phyloP scores from a whole-genome alignment of 805 yeast genomes.

The Candida qinlingensis region DNA sequence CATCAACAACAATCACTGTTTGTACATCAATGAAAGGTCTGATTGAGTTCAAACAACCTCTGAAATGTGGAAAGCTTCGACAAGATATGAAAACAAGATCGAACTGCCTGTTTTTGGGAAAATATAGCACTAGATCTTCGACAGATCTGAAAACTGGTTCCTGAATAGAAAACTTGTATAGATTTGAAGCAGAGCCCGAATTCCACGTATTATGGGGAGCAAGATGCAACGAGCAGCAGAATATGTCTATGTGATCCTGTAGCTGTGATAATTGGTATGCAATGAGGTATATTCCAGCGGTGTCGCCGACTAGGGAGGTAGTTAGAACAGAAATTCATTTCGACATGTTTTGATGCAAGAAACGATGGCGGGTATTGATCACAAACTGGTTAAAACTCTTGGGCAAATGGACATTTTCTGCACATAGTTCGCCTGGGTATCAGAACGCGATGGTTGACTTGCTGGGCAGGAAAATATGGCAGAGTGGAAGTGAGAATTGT shows the following conservation, averaged over 20 bases:
- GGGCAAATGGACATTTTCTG: not conserved
- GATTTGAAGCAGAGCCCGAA: not conserved
- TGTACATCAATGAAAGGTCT: not conserved
- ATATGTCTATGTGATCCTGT: not conserved
- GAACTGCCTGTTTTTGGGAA: not conserved
- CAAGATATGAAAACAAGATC: constrained; percentile 13
- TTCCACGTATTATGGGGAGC: not conserved
- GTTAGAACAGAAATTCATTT: not conserved
- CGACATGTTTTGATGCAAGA: not conserved
- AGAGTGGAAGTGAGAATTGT: not conserved
- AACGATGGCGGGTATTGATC: not conserved
- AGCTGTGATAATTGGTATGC: constrained; percentile 2
- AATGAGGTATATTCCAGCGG: constrained; percentile 3
- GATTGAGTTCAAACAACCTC: not conserved
- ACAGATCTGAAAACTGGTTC: not conserved
- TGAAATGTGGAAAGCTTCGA: constrained; percentile 7
- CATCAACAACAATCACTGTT: constrained; percentile 14
- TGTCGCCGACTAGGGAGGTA: constrained; percentile 8
- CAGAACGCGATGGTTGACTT: not conserved
- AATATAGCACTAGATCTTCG: not conserved
- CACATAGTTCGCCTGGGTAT: not conserved
- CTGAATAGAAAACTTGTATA: not conserved
- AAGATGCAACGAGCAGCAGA: not conserved
- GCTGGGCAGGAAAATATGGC: not conserved
- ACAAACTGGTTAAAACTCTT: constrained; percentile 1